phyloP scores from a whole-genome alignment of 176 grass and related monocot species.

The Phoenix roebelenii region DNA sequence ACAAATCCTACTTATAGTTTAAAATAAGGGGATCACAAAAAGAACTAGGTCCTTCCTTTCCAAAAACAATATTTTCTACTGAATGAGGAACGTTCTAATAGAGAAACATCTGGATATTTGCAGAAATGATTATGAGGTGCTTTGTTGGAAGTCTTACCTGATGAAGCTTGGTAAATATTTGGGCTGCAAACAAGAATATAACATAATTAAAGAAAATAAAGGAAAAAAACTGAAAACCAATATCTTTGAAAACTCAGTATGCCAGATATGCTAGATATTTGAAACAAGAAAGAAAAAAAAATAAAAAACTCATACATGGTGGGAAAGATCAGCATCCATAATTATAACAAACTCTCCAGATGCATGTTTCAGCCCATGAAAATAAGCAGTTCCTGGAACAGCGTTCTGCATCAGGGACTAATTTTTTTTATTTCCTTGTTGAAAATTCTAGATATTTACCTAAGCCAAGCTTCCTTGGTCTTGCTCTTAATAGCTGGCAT shows the following conservation, averaged over 20 bases:
- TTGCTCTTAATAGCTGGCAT: constrained; percentile 68
- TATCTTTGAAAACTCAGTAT: neutral
- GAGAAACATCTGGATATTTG: too few species aligned
- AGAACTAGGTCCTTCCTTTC: too few species aligned
- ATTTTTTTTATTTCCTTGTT: too few species aligned
- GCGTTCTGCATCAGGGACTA: neutral
- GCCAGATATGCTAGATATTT: neutral
- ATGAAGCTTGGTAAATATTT: constrained; percentile 97
- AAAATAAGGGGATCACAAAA: too few species aligned
- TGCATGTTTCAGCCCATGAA: constrained; percentile 85
- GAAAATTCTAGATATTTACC: constrained; percentile 30
- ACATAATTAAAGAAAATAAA: constrained; percentile 25
- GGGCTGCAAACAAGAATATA: constrained; percentile 44
- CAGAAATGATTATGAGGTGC: neutral
- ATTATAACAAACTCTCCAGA: constrained; percentile 83
- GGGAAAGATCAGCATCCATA: constrained; percentile 94
- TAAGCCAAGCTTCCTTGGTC: constrained; percentile 85
- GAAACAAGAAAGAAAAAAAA: neutral
- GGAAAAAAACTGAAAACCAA: neutral
- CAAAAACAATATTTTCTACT: too few species aligned
- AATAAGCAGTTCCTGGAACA: constrained; percentile 75
- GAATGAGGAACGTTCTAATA: too few species aligned
- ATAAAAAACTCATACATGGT: constrained; percentile 49
- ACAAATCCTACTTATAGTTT: too few species aligned
- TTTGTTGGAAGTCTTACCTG: constrained; percentile 35